Evolutionary conservation across 176 grass and related monocot species (phyloP), one percentile per base, ranked within the genome.

Genomic region (Canna indica): DNA sequence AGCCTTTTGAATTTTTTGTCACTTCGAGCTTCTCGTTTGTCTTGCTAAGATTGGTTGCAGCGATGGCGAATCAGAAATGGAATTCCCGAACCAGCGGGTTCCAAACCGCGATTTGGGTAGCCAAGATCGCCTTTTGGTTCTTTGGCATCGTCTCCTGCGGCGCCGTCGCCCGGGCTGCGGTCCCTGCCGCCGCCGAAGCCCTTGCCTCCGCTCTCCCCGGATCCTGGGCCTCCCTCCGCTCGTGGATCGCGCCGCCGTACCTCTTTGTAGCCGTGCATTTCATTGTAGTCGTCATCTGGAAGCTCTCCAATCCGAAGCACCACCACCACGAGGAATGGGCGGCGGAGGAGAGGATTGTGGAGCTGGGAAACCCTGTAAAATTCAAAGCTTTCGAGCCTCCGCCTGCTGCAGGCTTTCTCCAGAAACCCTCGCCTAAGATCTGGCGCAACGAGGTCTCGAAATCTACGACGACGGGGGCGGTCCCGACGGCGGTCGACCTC

Each of bases 281-380:
- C 69, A 99, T 99, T 79, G 93, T 99, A 68, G 76, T 99, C 78
- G 82, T 88, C 80, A 99, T 99, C 82, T 99, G 90, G 90, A 94
- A 93, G 80, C 94, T 99, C 75, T 92, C 93, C 74, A 86, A 82
- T 68, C 75, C 81, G 46, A 90, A 77, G 71, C 83, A 85, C 28
- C 48, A 68, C 11, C 35, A 3, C 6, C 65, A 75, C 69, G 77
- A 86, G 39, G 7, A 36, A 4, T 38, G 62, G 31, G 18, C 31
- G 18, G 65, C 65, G 0, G 84, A 78, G 48, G 74, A 64, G 0
- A 22, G 7, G 62, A 38, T 18, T 3, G 7, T 6, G 33, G 33
- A n/a, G 32, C 20, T 6, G 14, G 68, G 67, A 6, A 35, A 50
- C 11, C 18, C 71, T 0, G 4, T 72, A 0, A 76, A 72, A 62